Evolutionary conservation across 352 stramenopile genomes (phyloP), one percentile per base, ranked within the genome.

Genomic region (Phytophthora chlamydospora): DNA sequence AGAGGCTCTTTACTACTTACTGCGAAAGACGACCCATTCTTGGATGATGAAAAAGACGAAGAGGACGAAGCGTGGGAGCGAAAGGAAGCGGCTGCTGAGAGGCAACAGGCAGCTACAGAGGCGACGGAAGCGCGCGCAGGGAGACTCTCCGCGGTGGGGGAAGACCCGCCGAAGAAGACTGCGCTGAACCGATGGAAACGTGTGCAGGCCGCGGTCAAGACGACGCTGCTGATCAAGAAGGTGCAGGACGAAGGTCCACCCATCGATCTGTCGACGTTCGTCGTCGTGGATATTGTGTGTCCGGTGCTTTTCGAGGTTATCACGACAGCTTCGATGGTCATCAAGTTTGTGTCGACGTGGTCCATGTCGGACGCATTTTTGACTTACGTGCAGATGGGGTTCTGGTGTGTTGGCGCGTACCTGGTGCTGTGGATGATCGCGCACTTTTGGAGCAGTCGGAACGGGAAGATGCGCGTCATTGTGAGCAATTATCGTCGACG

Each of bases 361-460:
- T 89, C 76, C 10, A 62, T 83, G 13, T 80, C 68, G n/a, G 73
- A 85, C 36, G 76, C 80, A 0, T 93, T 93, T 51, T 69, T 87
- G 38, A 58, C 75, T 9, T 93, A 91, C 39, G 75, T 93, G 8
- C 80, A 85, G 46, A 84, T 78, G 57, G 84, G 84, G 6, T 90
- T 91, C 43, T 91, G 75, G 62, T 62, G 62, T 57, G 63, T 89
- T 12, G 66, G 59, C n/a, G 65, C 50, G 8, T 93, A 93, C 54
- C 58, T 93, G 14, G 42, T 74, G 16, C 36, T 91, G 1, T 93
- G 82, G 84, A 87, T 91, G 62, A 67, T 80, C 38, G 71, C 73
- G 31, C 84, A 93, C 56, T 93, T 89, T 58, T 93, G 82, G 80
- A 91, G 82, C 68, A 89, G 76, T 17, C 79, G 84, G 31, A 93